These are phyloP conservation scores for Falciphora oryzae DNA, from an alignment of 2,329 filamentous ascomycete species.

Conservation along the genomic window DNA sequence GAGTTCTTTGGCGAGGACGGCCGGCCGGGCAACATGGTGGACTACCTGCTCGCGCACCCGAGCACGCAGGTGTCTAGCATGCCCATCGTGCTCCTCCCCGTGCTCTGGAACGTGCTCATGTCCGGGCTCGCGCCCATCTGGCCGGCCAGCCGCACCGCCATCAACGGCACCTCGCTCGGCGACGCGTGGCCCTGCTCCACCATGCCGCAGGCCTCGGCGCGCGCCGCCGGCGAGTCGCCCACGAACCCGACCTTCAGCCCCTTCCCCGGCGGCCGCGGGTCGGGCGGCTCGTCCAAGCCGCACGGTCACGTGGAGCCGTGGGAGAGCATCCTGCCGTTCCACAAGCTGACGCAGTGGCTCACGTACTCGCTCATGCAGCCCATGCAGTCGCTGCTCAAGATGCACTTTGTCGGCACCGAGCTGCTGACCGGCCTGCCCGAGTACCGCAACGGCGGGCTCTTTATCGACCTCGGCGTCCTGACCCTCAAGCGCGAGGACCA, in stretches of 20 bases:
- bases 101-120: conserved; percentile 88
- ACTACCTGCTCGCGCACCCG: conserved; percentile 88
- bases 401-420: conserved; percentile 45
- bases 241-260: conserved; percentile 46
- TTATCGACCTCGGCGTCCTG: conserved; percentile 54
- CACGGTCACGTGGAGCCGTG: conserved; percentile 63
- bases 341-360: conserved; percentile 67
- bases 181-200: conserved; percentile 89
- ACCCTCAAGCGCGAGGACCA: conserved; percentile 40
- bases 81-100: conserved; percentile 79
- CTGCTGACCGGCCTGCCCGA: conserved; percentile 64
- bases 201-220: conserved; percentile 55
- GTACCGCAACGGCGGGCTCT: conserved; percentile 66
- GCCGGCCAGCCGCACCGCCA: conserved; percentile 78
- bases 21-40: conserved; percentile 90
- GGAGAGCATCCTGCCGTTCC: conserved; percentile 65
- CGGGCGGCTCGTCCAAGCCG: conserved; percentile 41
- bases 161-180: conserved; percentile 81
- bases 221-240: conserved; percentile 27
- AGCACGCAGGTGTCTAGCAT: conserved; percentile 84
- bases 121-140: conserved; percentile 81
- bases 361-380: conserved; percentile 67
- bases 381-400: conserved; percentile 46
- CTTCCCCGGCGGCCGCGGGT: conserved; percentile 34
- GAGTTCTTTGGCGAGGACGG: conserved; percentile 81